A percentile compares a stretch with the other conserved stretches of the same genome.
phyloP scores from a whole-genome alignment of 176 grass and related monocot species.

The Metroxylon sagu region DNA sequence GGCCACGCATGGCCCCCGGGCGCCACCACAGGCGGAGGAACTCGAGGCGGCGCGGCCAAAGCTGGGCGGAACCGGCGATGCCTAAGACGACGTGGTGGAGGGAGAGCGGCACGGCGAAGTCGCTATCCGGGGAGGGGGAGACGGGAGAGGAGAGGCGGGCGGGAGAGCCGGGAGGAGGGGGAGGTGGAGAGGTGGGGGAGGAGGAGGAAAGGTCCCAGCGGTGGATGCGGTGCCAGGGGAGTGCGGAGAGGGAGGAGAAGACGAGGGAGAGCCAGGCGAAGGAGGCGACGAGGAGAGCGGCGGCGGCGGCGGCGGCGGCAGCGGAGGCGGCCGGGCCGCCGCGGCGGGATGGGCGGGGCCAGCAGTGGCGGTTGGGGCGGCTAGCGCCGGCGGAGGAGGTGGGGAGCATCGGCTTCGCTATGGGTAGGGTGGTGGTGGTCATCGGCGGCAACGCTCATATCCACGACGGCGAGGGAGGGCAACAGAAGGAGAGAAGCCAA shows the following conservation, averaged over 20 bases:
- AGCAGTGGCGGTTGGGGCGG: constrained; percentile 34
- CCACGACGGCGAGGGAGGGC: no score
- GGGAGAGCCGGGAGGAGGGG: constrained; percentile 9
- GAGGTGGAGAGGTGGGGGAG: constrained; percentile 30
- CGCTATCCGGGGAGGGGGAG: constrained; percentile 1
- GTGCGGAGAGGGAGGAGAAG: constrained; percentile 27
- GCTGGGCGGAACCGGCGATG: constrained; percentile 79
- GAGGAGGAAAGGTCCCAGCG: constrained; percentile 21
- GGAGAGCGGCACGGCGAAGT: constrained; percentile 23
- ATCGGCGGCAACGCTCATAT: no score
- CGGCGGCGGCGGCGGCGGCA: constrained; percentile 6
- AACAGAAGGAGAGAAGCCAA: no score
- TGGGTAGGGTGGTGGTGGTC: constrained; percentile 4
- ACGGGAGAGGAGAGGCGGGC: neutral
- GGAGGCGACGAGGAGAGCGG: constrained; percentile 23
- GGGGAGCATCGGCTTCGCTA: constrained; percentile 21
- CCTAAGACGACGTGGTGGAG: constrained; percentile 74
- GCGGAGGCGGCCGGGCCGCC: neutral
- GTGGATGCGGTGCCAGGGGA: constrained; percentile 19
- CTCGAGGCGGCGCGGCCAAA: constrained; percentile 74
- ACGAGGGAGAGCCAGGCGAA: constrained; percentile 36
- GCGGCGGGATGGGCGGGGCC: constrained; percentile 23
- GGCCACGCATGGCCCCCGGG: constrained; percentile 51
- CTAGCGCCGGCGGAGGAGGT: constrained; percentile 23
- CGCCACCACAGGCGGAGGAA: constrained; percentile 87